Evolutionary conservation across 352 stramenopile species (phyloP), one percentile per base, ranked within the genome.

Genomic region (Globisporangium nagaii): DNA sequence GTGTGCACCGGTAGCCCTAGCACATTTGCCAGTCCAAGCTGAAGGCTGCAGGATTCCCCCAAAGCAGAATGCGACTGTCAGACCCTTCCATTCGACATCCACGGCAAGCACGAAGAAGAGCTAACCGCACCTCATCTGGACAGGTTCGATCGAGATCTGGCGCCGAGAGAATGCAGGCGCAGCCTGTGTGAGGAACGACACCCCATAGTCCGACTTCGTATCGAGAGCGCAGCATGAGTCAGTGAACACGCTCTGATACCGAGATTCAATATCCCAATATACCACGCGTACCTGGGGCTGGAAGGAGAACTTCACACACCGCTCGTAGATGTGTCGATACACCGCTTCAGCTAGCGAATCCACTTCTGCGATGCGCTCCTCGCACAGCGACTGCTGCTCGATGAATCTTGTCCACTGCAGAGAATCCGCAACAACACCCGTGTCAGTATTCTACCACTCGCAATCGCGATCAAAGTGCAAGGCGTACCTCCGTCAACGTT

Each of bases 261-360:
- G 7, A 1, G 3, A 42, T 3, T 37, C n/a, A 51, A 28, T 17
- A 28, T 27, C 11, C 25, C 2, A 48, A 4, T 3, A 20, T 10
- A 24, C 17, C 25, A 48, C 34, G 28, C 24, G 35, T 70, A 89
- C 80, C 77, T 93, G 84, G 9, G 84, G 82, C 43, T 86, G 68
- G 31, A 71, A 84, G 20, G 82, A 86, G 25, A 90, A 82, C 45
- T 88, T 88, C 9, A 86, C 75, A 24, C 70, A 86, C 27, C 76
- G 73, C 50, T 91, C 73, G 56, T 90, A 88, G 48, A 90, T 76
- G 46, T 91, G 80, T 15, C 75, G 73, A 69, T 90, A 87, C 13
- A 88, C 82, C 35, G 79, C 79, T n/a, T 92, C 82, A 24, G 73
- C 66, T 6, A 92, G 62, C 32, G 77, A 70, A 48, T 88, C 70